Evolutionary conservation across 176 grass and related monocot species (phyloP), one percentile per base, ranked within the genome.

Genomic region (Zizania latifolia): DNA sequence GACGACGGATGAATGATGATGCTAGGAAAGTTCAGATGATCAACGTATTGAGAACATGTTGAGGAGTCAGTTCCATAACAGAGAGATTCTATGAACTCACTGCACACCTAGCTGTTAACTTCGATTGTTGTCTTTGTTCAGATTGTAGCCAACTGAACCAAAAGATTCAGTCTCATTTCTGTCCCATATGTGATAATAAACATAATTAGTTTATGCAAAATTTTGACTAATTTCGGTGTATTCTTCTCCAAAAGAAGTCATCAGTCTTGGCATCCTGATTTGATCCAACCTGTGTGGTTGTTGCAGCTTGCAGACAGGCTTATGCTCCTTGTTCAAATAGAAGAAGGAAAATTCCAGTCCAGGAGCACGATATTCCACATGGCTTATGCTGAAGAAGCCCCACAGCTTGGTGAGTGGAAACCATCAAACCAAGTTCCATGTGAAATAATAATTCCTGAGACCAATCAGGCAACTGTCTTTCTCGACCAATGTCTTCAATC

Each of bases 291-390:
- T 65, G 36, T 55, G 28, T 19, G 13, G 34, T 62, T 31, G 68
- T 69, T 78, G 75, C 74, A 68, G n/a, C 50, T 66, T 78, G 79
- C 59, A 66, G 78, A 16, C 74, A 79, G 80, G 23, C 39, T 48
- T 35, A 62, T 28, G n/a, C 12, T 60, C 51, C 51, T 70, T 19
- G 24, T 80, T 23, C 31, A 72, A 32, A 82, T 40, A 26, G 27
- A 3, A 61, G 33, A 45, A 61, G 51, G 68, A n/a, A 72, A 13
- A 82, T 72, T 71, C 66, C 74, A 24, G 68, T 43, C 24, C 39
- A 29, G 48, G 38, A 71, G 62, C 48, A 46, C 50, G 65, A 39
- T 35, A 67, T 60, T 72, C 79, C 59, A 87, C 79, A 68, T 15
- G 62, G 61, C 83, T 88, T 79, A 40, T 39, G 21, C 51, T 73